Evolutionary conservation across 768 basidiomycete species (phyloP), one percentile per base, ranked within the genome.

Genomic region (Boletus patriciae): DNA sequence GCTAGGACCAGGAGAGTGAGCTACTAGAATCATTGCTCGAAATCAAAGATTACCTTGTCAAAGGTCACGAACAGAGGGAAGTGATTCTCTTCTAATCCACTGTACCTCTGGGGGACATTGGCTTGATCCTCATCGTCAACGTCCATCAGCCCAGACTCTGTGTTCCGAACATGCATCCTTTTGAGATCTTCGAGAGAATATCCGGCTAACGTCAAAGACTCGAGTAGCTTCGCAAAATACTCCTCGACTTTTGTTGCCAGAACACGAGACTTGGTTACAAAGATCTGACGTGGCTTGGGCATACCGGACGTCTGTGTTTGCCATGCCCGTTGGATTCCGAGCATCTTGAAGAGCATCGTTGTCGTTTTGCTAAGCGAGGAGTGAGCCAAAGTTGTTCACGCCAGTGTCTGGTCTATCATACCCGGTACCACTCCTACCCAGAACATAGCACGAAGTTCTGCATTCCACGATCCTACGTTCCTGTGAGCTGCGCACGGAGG

Each of bases 401-500:
- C 34, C 4, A 16, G 27, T 6, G 31, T 6, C 9, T 3, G 0
- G 31, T 36, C 13, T 52, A 77, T 13, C 42, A 16, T 61, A 87
- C 88, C 88, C 88, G 0, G 88, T 90, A 3, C 88, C 88, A 62
- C 87, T 88, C 25, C 88, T 75, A 0, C 88, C 86, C 10, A 87
- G 66, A 31, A 88, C 85, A 65, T 83, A 87, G 58, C 83, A 87
- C 0, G 86, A 86, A 6, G 78, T 72, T 0, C 73, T 72, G 60
- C 87, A 80, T 43, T 87, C 80, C 18, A 87, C 79, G 13, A 88
- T 85, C 59, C 70, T 74, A 61, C 78, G 77, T 62, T 88, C 84
- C 45, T 77, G 72, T 0, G 78, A 62, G 6, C 77, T 79, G 47
- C 67, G 38, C 5, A 13, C 6, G 0, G n/a, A 47, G 34, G 3